Base-by-base conservation (phyloP, 2,329 filamentous ascomycete genomes). In the Geosmithia flava region DNA sequence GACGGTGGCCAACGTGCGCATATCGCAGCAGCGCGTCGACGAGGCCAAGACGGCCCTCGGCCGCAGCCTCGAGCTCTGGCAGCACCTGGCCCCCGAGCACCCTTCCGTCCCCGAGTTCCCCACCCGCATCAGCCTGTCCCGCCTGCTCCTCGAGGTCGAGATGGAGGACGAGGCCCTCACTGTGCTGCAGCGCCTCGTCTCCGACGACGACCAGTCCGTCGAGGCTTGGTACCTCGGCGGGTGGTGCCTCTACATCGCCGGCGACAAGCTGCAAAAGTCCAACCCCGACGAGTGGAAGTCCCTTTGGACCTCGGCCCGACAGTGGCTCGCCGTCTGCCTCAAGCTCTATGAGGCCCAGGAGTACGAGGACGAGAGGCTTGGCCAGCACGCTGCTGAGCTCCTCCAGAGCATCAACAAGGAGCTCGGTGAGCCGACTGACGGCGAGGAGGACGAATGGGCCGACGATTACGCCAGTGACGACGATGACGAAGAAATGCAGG, bases 191-290 rank as follows among this genome's bases (percentile, higher is more conserved):
- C 74, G 87, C 48, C 70, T 98, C 47, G 80, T 95, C 40, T 72
- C 78, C 37, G 93, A 98, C 62, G 91, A 98, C 55, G 94, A 98
- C 61, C 77, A 85, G 59, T 95, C 91, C 62, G 86, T 98, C 19
- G 93, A 98, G 67, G 85, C 87, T 17, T 96, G 90, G 89, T 98
- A 98, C 67, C 74, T 98, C 5, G 93, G 93, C 42, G 94, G 93
- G 3, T 97, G 91, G 87, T 90, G 88, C 56, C 74, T 94, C 55
- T 87, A 88, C 61, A 76, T 95, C 50, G 71, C 85, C 52, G 86
- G 85, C 11, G 78, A 86, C 62, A 86, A 83, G 71, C 69, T 79
- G 57, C 62, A 65, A 33, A 56, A 59, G 39, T 57, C 48, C 60
- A 53, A 50, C 10, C 55, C 51, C 40, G 71, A 78, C 44, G 69